A percentile compares a stretch with the other conserved stretches of the same genome.
phyloP scores from a whole-genome alignment of 257 asterid genomes.

The Galeopsis tetrahit region DNA sequence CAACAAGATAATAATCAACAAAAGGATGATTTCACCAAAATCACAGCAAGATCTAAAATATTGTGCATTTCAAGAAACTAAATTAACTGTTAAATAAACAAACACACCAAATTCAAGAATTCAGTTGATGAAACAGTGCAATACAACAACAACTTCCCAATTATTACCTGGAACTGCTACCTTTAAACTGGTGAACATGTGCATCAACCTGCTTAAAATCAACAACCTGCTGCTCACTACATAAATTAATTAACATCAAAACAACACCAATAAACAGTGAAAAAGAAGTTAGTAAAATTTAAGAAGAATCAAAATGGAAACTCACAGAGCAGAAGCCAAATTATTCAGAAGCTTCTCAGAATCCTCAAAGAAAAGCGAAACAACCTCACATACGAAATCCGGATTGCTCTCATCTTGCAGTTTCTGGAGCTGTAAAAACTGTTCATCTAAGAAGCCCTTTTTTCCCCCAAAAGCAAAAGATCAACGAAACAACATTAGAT shows the following conservation, averaged over 20 bases:
- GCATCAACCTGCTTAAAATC: slow-evolving; percentile 74
- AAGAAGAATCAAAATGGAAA: not conserved
- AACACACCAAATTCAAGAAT: slow-evolving; percentile 18
- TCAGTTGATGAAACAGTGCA: slow-evolving; percentile 25
- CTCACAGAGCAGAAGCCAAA: slow-evolving; percentile 65
- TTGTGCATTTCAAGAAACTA: slow-evolving; percentile 5
- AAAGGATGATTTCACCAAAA: not conserved
- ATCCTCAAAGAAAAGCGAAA: slow-evolving; percentile 73
- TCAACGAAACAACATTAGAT: not conserved
- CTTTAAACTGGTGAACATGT: slow-evolving; percentile 76
- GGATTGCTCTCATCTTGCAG: slow-evolving; percentile 83
- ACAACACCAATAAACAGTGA: not conserved
- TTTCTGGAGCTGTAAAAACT: slow-evolving; percentile 66
- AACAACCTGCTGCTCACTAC: slow-evolving; percentile 63
- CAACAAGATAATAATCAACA: not conserved
- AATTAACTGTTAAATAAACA: not conserved
- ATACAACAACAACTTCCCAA: not conserved
- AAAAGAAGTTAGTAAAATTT: slow-evolving; percentile 1
- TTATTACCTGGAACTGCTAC: slow-evolving; percentile 74
- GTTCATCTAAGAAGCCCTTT: slow-evolving; percentile 63
- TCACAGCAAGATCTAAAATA: slow-evolving; percentile 32
- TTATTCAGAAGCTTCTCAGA: slow-evolving; percentile 71
- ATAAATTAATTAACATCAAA: slow-evolving; percentile 16
- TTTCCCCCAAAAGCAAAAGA: not conserved
- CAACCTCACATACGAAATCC: slow-evolving; percentile 70